Evolutionary conservation across 345 rosid genomes (phyloP).

Genomic region (Jatropha curcas): DNA sequence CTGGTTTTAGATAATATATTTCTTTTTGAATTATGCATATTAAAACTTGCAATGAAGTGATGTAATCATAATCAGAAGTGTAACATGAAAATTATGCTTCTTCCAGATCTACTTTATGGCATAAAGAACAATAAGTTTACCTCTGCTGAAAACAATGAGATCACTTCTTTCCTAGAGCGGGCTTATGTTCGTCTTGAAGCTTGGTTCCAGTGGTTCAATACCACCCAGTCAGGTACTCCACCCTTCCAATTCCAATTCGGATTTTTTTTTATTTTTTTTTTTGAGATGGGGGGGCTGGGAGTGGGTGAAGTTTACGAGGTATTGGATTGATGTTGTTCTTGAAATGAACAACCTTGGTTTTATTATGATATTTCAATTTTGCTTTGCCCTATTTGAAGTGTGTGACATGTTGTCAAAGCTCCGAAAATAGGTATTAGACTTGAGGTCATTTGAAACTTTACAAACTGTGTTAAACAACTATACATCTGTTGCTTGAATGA

Average conservation of each 20-base stretch:
- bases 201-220: conserved; percentile 89
- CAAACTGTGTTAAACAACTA: not conserved
- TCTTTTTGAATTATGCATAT: not conserved
- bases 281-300: not conserved
- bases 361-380: not conserved
- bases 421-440: not conserved
- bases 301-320: no score
- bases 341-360: not conserved
- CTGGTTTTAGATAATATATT: not conserved
- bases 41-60: not conserved
- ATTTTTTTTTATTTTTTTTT: no score
- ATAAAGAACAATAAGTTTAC: conserved; percentile 56
- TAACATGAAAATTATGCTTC: conserved; percentile 11
- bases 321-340: not conserved
- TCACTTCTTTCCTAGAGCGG: conserved; percentile 62
- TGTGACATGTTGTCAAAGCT: conserved; percentile 3
- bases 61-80: conserved; percentile 14
- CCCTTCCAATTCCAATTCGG: not conserved
- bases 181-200: conserved; percentile 82
- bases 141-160: conserved; percentile 50
- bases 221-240: conserved; percentile 72
- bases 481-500: not conserved
- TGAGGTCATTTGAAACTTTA: not conserved
- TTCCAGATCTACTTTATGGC: conserved; percentile 63
- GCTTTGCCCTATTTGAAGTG: not conserved